Base-by-base conservation (phyloP, 371 early-diverging fungal species). In the Apophysomyces elegans region DNA sequence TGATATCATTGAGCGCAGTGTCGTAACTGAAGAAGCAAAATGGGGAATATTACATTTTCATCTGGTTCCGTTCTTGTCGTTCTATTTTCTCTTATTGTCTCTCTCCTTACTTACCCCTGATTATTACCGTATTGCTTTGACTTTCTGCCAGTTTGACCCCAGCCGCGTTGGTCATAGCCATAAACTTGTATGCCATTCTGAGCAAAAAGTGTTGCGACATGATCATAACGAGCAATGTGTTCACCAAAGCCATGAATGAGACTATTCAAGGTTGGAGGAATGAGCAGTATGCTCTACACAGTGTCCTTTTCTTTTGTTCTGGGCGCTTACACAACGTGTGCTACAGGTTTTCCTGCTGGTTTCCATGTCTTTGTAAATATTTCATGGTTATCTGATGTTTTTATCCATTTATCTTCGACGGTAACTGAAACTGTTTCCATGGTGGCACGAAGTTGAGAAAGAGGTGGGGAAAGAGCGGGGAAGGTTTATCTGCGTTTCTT, bases 191-290 rank as follows among this genome's bases (percentile, higher is more conserved):
- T 82, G 6, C 84, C 87, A 9, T 79, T 69, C 68, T 72, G 66
- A 37, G 79, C 79, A 69, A 90, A 86, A 6, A 71, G 67, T 35
- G 77, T 73, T 63, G 84, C 86, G 43, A 89, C 65, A 41, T 79
- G 73, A 45, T 87, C 68, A 59, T 88, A 90, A 66, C 91, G 84
- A n/a, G 64, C 76, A 66, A 79, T 67, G 62, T 90, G 88, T 59
- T 90, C 91, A 45, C 88, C 89, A 59, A 90, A 84, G 45, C 91
- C 91, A 64, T 90, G 91, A 61, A 89, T 66, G 69, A 90, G 73
- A 35, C 87, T 84, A 58, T 37, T 37, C 9, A 68, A 62, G 1
- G 76, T 76, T 26, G 32, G 12, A 72, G 45, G n/a, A 70, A 70
- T 13, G 37, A 38, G 35, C 62, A 35, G 58, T 18, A 9, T 47